Conservation (phyloP, 495 filamentous ascomycete species). For the Opeltia flavorubescens region DNA sequence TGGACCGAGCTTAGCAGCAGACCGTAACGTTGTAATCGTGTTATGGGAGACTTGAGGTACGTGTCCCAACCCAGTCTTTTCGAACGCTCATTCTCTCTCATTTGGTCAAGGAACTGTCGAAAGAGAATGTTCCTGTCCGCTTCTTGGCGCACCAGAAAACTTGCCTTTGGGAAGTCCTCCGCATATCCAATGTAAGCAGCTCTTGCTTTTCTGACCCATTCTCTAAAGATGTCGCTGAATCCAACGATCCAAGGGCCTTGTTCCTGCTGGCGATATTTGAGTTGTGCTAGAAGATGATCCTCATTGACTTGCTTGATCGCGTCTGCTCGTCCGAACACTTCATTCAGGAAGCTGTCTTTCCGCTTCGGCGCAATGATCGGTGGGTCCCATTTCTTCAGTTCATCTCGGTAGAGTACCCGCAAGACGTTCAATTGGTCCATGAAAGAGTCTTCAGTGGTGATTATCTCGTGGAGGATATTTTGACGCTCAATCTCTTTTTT, state of each 20-base stretch:
- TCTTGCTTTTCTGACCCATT: slow-evolving; percentile 96
- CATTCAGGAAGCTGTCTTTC: slow-evolving; percentile 59
- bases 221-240: slow-evolving; percentile 94
- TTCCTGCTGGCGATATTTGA: slow-evolving; percentile 95
- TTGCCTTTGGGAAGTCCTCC: slow-evolving; percentile 70
- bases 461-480: slow-evolving; percentile 90
- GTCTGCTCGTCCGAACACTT: slow-evolving; percentile 86
- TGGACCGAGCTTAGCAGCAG: slow-evolving; percentile 71
- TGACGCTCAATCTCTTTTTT: slow-evolving; percentile 90
- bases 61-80: slow-evolving; percentile 86
- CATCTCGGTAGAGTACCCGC: slow-evolving; percentile 73
- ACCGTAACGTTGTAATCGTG: slow-evolving; percentile 78
- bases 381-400: slow-evolving; percentile 56
- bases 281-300: slow-evolving; percentile 82
- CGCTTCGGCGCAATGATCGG: slow-evolving; percentile 65
- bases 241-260: slow-evolving; percentile 89
- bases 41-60: slow-evolving; percentile 87
- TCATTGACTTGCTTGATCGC: slow-evolving; percentile 83
- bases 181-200: slow-evolving; percentile 85
- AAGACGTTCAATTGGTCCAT: slow-evolving; percentile 81
- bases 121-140: slow-evolving; percentile 74
- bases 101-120: slow-evolving; percentile 67
- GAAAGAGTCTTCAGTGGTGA: slow-evolving; percentile 81
- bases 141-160: slow-evolving; percentile 73
- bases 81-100: slow-evolving; percentile 64